Evolutionary conservation across 164 flowering plant genomes (phyloP).

Genomic region (Piper longum): DNA sequence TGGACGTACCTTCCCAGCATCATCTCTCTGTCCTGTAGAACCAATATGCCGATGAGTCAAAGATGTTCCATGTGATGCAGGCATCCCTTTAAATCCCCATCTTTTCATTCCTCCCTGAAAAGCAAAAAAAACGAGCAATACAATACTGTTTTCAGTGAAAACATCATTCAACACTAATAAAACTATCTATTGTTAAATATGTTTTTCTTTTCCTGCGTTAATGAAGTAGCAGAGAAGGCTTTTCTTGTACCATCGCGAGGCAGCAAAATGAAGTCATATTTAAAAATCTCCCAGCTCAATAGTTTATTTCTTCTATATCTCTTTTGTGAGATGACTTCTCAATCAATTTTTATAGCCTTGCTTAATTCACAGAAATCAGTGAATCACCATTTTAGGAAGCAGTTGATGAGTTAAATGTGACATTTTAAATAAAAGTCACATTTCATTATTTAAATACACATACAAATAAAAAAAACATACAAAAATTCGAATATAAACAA

Average conservation of each 20-base stretch:
- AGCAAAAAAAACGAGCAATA: neutral
- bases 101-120: constrained; percentile 91
- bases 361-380: neutral
- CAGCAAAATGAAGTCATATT: neutral
- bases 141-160: neutral
- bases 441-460: neutral
- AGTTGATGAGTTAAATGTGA: too few relatives aligned
- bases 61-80: constrained; percentile 93
- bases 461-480: neutral
- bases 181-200: too few relatives aligned
- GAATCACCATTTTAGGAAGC: neutral
- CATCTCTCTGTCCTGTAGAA: constrained; percentile 94
- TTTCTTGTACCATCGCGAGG: neutral
- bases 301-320: too few relatives aligned
- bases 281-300: neutral
- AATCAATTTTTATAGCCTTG: neutral
- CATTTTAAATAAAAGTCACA: too few relatives aligned
- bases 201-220: neutral
- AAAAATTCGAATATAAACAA: neutral
- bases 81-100: constrained; percentile 46
- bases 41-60: constrained; percentile 73
- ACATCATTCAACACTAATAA: neutral
- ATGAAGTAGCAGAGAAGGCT: neutral
- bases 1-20: constrained; percentile 64
- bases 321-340: too few relatives aligned